These are phyloP conservation scores for Trypethelium eluteriae DNA, from an alignment of 495 filamentous ascomycete genomes.

Conservation along the genomic window DNA sequence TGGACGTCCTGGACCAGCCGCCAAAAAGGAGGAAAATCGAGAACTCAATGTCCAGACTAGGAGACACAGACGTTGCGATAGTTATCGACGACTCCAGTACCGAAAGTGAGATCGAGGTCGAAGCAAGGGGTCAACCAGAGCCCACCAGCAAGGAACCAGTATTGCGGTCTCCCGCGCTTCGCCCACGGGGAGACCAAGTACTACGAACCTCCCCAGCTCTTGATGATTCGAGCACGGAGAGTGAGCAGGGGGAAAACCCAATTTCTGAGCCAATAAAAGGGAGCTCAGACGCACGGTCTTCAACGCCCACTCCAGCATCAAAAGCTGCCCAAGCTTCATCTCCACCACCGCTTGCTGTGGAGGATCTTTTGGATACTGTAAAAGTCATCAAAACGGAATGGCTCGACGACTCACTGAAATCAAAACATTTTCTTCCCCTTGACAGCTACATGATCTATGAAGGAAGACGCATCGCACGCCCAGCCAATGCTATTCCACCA, in stretches of 20 bases:
- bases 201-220: not conserved
- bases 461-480: conserved; percentile 37
- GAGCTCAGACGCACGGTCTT: not conserved
- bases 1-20: conserved; percentile 21
- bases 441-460: conserved; percentile 61
- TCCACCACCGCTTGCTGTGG: not conserved
- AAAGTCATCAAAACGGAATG: conserved; percentile 69
- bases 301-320: conserved; percentile 4
- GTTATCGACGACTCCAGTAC: conserved; percentile 38
- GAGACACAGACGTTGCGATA: conserved; percentile 15
- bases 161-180: not conserved
- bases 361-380: conserved; percentile 32
- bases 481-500: conserved; percentile 18
- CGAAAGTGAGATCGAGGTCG: conserved; percentile 30
- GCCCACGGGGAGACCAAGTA: not conserved
- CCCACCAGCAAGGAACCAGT: not conserved
- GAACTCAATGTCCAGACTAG: conserved; percentile 20
- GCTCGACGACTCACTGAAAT: conserved; percentile 56
- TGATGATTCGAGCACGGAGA: not conserved
- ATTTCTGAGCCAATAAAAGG: not conserved
- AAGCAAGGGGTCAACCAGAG: not conserved
- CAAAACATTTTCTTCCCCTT: conserved; percentile 47
- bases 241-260: conserved; percentile 25
- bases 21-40: conserved; percentile 15
- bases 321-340: conserved; percentile 17